Percentiles rank a stretch among this genome's conserved stretches.
These are phyloP conservation scores for Stephanodiscus minutulus DNA, from an alignment of 108 stramenopile genomes.

Conservation along the genomic window DNA sequence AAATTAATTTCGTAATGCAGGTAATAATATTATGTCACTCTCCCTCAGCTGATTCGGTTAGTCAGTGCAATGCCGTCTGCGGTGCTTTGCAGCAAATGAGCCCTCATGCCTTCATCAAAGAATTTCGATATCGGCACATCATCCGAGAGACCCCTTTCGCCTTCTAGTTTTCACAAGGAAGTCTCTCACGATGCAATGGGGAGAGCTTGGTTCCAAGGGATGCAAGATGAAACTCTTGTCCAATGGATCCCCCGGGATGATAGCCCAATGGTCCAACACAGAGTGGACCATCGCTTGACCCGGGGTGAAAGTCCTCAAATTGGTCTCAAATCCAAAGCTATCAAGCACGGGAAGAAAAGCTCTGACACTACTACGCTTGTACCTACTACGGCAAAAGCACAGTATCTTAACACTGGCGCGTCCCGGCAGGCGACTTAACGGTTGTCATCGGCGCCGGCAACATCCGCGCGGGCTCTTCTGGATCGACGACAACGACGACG, in stretches of 20 bases:
- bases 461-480: too few species aligned
- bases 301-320: constrained; percentile 96
- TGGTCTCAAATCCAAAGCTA: constrained; percentile 99
- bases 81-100: constrained; percentile 49
- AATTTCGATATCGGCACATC: constrained; percentile 96
- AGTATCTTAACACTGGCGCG: too few species aligned
- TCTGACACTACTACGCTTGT: too few species aligned
- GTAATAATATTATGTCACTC: neutral
- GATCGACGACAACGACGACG: too few species aligned
- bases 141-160: constrained; percentile 96
- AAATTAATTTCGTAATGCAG: constrained; percentile 9
- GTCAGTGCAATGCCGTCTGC: constrained; percentile 30
- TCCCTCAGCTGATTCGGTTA: constrained; percentile 20
- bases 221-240: constrained; percentile 93
- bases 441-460: too few species aligned
- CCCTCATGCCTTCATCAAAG: constrained; percentile 96
- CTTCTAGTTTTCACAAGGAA: constrained; percentile 98
- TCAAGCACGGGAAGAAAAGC: constrained; percentile 94
- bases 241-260: constrained; percentile 97
- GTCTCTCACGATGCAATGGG: constrained; percentile 91
- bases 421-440: too few species aligned
- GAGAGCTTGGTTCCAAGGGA: constrained; percentile 96
- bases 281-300: constrained; percentile 98
- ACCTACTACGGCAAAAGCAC: too few species aligned
- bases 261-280: constrained; percentile 97